Evolutionary conservation across 2,329 filamentous ascomycete genomes (phyloP).

Genomic region (Aspergillus tamarii): DNA sequence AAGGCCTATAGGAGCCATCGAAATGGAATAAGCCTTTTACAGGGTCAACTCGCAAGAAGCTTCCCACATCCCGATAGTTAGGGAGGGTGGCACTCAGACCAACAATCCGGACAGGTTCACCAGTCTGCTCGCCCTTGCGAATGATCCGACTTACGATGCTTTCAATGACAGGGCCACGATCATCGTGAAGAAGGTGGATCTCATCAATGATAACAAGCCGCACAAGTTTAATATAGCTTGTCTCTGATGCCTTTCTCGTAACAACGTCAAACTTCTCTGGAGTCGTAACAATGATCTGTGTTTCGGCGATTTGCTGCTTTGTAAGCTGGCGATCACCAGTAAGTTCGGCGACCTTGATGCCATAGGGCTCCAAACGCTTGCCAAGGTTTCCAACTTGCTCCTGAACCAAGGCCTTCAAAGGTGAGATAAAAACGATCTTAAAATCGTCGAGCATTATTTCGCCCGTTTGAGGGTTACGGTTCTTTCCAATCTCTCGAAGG

Average conservation of each 20-base stretch:
- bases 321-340: conserved; percentile 98
- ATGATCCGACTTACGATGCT: conserved; percentile 96
- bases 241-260: conserved; percentile 93
- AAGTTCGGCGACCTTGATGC: conserved; percentile 90
- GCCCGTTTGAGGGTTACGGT: conserved; percentile 85
- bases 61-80: conserved; percentile 95
- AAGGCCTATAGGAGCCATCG: conserved; percentile 90
- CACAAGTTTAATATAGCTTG: conserved; percentile 96
- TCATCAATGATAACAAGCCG: conserved; percentile 96
- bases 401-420: conserved; percentile 91
- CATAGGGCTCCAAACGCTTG: conserved; percentile 84
- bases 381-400: conserved; percentile 99
- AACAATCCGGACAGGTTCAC: conserved; percentile 87
- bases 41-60: conserved; percentile 87
- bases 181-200: conserved; percentile 95
- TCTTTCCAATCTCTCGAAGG: conserved; percentile 93
- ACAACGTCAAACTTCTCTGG: conserved; percentile 99
- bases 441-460: conserved; percentile 94
- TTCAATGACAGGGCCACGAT: conserved; percentile 93
- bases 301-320: conserved; percentile 97
- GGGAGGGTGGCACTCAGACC: conserved; percentile 93
- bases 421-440: conserved; percentile 98
- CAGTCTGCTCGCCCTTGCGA: conserved; percentile 88
- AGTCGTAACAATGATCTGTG: conserved; percentile 96
- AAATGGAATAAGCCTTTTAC: conserved; percentile 92